Percentiles rank a stretch among this genome's conserved stretches.
Conservation (phyloP, 2,329 filamentous ascomycete species). For the Neofusicoccum kwambonambiense region DNA sequence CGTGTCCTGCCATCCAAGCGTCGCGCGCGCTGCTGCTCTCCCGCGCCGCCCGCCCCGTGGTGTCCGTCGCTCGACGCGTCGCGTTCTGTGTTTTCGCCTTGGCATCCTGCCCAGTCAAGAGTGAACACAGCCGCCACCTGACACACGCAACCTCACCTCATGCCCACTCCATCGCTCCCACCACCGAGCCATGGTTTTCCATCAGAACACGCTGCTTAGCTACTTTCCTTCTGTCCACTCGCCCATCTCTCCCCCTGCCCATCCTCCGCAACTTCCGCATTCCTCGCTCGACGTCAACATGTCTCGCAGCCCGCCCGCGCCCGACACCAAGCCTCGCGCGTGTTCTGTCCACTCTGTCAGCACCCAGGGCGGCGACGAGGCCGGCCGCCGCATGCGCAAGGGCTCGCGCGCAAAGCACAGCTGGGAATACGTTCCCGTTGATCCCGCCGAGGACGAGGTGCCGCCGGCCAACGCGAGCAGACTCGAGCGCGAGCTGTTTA, state of each 20-base stretch:
- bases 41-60: background rate
- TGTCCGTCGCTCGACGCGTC: background rate
- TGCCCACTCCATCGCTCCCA: background rate
- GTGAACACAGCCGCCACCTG: slow-evolving; percentile 18
- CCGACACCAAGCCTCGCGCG: slow-evolving; percentile 1
- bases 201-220: slow-evolving; percentile 13
- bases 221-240: slow-evolving; percentile 6
- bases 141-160: slow-evolving; percentile 17
- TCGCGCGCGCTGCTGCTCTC: background rate
- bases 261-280: slow-evolving; percentile 7
- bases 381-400: background rate
- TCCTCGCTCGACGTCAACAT: slow-evolving; percentile 6
- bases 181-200: background rate
- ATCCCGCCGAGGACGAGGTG: slow-evolving; percentile 15
- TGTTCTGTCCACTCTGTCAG: slow-evolving; percentile 9
- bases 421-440: slow-evolving; percentile 14
- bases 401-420: slow-evolving; percentile 16
- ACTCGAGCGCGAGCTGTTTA: slow-evolving; percentile 15
- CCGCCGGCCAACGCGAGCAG: slow-evolving; percentile 9
- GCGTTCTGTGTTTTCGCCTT: slow-evolving; percentile 15
- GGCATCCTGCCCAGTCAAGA: slow-evolving; percentile 5
- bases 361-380: background rate
- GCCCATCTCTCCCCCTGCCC: background rate
- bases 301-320: background rate
- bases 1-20: background rate